A percentile compares a stretch with the other conserved stretches of the same genome.
These are phyloP conservation scores for Cladosporium sp. DNA, from an alignment of 2,329 filamentous ascomycete species.

Conservation along the genomic window DNA sequence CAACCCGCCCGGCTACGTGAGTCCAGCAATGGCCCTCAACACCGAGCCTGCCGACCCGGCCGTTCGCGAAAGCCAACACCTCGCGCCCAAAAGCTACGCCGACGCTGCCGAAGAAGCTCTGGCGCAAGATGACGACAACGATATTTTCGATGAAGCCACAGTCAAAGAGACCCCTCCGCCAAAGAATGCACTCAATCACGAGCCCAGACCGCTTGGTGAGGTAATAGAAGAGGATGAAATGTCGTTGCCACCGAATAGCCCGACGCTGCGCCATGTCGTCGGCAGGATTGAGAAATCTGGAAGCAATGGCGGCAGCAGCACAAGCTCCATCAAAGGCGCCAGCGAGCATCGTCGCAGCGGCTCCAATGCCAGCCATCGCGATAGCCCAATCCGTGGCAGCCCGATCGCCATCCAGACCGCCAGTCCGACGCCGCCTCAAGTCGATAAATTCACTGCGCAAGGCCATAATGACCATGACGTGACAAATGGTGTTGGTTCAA, in stretches of 20 bases:
- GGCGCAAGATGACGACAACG: constrained; percentile 29
- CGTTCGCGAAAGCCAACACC: constrained; percentile 40
- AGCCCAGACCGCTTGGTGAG: constrained; percentile 37
- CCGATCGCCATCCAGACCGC: neutral
- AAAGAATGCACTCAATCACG: constrained; percentile 22
- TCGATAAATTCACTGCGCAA: constrained; percentile 4
- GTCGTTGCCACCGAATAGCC: constrained; percentile 31
- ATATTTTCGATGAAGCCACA: constrained; percentile 27
- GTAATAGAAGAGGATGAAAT: constrained; percentile 37
- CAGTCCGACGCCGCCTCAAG: constrained; percentile 12
- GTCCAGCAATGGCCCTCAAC: constrained; percentile 41
- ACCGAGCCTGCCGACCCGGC: constrained; percentile 43
- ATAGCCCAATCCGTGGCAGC: neutral
- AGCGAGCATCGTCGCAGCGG: neutral
- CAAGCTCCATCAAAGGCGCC: constrained; percentile 15
- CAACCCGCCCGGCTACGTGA: constrained; percentile 13
- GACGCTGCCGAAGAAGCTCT: constrained; percentile 39
- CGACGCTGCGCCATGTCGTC: constrained; percentile 26
- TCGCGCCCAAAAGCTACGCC: constrained; percentile 47
- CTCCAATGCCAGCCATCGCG: neutral
- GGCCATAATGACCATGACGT: constrained; percentile 28
- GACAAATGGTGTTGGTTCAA: constrained; percentile 25
- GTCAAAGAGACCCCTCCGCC: constrained; percentile 40
- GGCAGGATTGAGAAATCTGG: constrained; percentile 17
- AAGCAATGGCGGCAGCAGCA: neutral